Base-by-base conservation (phyloP, 2,329 filamentous ascomycete species). In the Clarireedia hainanense region DNA sequence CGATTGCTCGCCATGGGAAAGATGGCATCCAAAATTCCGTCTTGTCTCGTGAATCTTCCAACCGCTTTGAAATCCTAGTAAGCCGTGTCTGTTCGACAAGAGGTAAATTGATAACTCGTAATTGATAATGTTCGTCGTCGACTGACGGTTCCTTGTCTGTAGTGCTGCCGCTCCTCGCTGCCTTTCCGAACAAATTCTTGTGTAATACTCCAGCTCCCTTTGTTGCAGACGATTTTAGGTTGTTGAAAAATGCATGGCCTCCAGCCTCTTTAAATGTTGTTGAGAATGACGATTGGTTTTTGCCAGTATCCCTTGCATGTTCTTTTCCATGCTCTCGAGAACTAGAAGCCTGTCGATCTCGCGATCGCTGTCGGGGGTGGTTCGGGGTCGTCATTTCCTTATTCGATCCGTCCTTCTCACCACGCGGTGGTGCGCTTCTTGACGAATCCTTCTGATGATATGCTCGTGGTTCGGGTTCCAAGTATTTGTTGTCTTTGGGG, bases 11-110 rank as follows among this genome's bases (percentile, higher is more conserved):
- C 88, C 92, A 96, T 0, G 92, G 91, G 57, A 97, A 85, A 6
- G 91, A 89, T 12, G 92, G 92, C 91, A 97, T 96, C 92, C 92
- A 97, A 68, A 95, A 97, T 68, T 96, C 92, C 0, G 92, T 97
- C 76, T 96, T 96, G 68, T 97, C 92, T 60, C 86, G 83, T 9
- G 91, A 96, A 58, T 88, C 83, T 67, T 95, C 89, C 45, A 97
- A 75, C 30, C 87, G 83, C 72, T 92, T 95, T 6, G 91, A 95
- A 68, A 97, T 96, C 60, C 92, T 82, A 0, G 92, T 96, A 61
- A 85, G 77, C n/a, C 92, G 84, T 6, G 91, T 91, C 72, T 97
- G 92, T 69, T 96, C 87, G 26, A 95, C 79, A 30, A 97, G 75
- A 1, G 91, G 90, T 50, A 88, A 76, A 65, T 94, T 95, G 69